Conservation (phyloP, 2,329 filamentous ascomycete genomes). For the Colletotrichum paranaense region DNA sequence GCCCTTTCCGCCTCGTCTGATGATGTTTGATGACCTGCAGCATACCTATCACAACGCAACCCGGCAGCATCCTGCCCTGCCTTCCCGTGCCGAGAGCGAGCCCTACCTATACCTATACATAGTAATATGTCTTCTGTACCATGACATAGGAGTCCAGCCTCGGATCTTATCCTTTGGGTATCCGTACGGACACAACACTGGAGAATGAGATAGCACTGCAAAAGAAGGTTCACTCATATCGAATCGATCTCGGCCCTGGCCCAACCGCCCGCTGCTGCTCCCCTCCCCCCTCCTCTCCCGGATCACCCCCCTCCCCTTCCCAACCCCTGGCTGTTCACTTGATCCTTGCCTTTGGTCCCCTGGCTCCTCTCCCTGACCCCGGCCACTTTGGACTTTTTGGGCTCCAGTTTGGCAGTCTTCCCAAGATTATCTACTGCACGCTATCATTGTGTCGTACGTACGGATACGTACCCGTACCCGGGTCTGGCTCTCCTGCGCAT, state of each 20-base stretch:
- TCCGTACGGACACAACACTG: slow-evolving; percentile 2
- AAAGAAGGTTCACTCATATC: background rate
- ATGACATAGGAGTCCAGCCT: background rate
- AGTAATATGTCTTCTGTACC: too few species aligned
- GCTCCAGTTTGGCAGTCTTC: background rate
- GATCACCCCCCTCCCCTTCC: slow-evolving; percentile 1
- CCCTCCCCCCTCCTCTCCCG: background rate
- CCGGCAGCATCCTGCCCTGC: background rate
- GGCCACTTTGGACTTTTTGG: background rate
- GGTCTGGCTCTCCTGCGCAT: background rate
- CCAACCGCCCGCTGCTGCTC: background rate
- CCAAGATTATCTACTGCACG: slow-evolving; percentile 18
- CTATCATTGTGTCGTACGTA: slow-evolving; percentile 11
- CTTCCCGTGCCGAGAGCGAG: background rate
- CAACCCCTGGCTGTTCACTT: background rate
- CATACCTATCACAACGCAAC: background rate
- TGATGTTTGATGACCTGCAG: background rate
- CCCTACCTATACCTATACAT: background rate
- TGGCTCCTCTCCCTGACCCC: slow-evolving; percentile 1
- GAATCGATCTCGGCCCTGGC: background rate
- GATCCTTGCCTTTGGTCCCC: background rate
- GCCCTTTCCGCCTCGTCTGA: background rate
- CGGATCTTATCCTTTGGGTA: background rate
- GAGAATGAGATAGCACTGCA: background rate
- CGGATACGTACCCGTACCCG: background rate